Percentiles rank a stretch among this genome's conserved stretches.
Evolutionary conservation across 2,329 filamentous ascomycete species (phyloP).

Genomic region (Chaetoscypha palmicola): DNA sequence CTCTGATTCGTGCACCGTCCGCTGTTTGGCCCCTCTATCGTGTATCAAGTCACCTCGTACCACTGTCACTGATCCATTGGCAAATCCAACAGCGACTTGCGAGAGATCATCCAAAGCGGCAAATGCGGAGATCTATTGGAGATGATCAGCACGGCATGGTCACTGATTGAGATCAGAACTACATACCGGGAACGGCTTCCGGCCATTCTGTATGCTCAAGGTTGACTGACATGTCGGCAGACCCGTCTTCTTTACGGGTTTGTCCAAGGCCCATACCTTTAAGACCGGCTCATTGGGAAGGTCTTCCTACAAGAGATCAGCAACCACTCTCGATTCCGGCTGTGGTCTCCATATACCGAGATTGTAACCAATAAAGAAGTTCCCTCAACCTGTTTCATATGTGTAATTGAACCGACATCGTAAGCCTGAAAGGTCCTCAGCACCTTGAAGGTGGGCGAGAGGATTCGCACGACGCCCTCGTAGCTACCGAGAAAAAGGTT

Average conservation of each 20-base stretch:
- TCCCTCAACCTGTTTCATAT: conserved; percentile 86
- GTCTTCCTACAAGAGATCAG: conserved; percentile 59
- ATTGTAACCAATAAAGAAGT: conserved; percentile 82
- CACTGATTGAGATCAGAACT: neutral
- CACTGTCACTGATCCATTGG: conserved; percentile 88
- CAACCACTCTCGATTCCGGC: neutral
- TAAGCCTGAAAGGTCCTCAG: conserved; percentile 82
- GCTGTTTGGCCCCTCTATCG: conserved; percentile 87
- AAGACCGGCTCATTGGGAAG: conserved; percentile 78
- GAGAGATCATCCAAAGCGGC: conserved; percentile 80
- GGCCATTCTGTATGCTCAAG: conserved; percentile 77
- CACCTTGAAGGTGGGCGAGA: conserved; percentile 82
- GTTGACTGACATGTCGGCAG: conserved; percentile 83
- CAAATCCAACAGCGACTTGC: conserved; percentile 92
- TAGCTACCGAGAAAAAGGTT: conserved; percentile 83
- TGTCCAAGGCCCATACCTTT: conserved; percentile 97
- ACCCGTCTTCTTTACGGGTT: conserved; percentile 87
- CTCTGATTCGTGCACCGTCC: conserved; percentile 92
- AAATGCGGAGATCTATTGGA: conserved; percentile 70
- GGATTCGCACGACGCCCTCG: conserved; percentile 79
- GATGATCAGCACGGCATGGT: neutral
- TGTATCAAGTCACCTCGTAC: conserved; percentile 92
- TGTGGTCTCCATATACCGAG: conserved; percentile 40
- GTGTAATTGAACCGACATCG: conserved; percentile 70
- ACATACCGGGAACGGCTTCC: conserved; percentile 83